Conservation (phyloP, 768 basidiomycete genomes). For the Serendipita sp. region DNA sequence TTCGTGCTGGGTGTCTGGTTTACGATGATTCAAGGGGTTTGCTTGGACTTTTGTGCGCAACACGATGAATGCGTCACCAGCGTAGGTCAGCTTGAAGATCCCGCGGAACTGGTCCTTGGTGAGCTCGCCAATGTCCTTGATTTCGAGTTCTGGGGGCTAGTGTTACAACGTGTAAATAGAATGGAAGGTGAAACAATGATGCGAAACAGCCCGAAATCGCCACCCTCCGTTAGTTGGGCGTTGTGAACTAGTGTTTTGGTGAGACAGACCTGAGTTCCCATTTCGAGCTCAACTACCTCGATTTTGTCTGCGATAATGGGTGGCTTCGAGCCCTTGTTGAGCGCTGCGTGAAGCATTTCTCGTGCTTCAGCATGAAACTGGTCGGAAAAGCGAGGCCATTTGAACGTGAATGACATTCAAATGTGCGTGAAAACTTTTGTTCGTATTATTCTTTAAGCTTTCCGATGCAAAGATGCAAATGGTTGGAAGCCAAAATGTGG, state of each 20-base stretch:
- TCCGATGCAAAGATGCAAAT: too few relatives aligned
- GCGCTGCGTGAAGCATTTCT: slow-evolving; percentile 89
- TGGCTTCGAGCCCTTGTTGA: slow-evolving; percentile 94
- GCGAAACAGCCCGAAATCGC: background rate
- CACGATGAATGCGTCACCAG: slow-evolving; percentile 80
- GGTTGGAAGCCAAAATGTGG: too few relatives aligned
- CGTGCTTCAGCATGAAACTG: slow-evolving; percentile 94
- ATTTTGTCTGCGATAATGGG: slow-evolving; percentile 96
- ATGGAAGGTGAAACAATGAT: background rate
- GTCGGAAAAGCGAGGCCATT: slow-evolving; percentile 95
- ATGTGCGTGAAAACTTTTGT: too few relatives aligned
- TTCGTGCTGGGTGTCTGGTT: slow-evolving; percentile 7
- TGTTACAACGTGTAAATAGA: background rate
- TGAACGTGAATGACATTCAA: slow-evolving; percentile 48
- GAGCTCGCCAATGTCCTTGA: slow-evolving; percentile 94
- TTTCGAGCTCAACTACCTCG: slow-evolving; percentile 96
- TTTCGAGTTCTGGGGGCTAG: slow-evolving; percentile 91
- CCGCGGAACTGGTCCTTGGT: slow-evolving; percentile 92
- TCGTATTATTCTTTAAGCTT: too few relatives aligned
- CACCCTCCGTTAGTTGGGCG: slow-evolving; percentile 6
- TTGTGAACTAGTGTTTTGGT: background rate
- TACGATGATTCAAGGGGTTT: slow-evolving; percentile 13
- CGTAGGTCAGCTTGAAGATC: slow-evolving; percentile 88
- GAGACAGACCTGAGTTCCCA: slow-evolving; percentile 75
- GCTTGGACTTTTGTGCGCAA: slow-evolving; percentile 89